Conservation (phyloP, 768 basidiomycete genomes). For the Pulveroboletus frians region DNA sequence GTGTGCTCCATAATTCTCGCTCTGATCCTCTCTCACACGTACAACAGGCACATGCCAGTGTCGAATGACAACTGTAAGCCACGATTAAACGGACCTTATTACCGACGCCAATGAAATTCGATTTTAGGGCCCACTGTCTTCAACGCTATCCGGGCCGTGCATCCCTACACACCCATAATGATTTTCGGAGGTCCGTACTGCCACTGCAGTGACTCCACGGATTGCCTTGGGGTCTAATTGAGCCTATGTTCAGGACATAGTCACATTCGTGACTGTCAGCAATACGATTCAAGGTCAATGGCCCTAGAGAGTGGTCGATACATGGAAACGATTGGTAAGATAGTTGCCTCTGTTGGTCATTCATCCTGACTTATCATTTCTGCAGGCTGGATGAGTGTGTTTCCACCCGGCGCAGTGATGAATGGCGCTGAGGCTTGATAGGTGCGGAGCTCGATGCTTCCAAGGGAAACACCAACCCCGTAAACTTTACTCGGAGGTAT, state of each 20-base stretch:
- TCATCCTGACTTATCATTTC: background rate
- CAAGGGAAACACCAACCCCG: constrained; percentile 38
- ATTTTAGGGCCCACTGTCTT: constrained; percentile 66
- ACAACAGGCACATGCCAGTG: constrained; percentile 78
- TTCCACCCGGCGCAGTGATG: background rate
- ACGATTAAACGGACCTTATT: background rate
- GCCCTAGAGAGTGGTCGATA: constrained; percentile 79
- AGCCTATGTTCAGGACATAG: constrained; percentile 43
- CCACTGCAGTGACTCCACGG: background rate
- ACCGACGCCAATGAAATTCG: background rate
- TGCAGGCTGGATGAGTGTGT: constrained; percentile 57
- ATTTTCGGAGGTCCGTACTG: constrained; percentile 63
- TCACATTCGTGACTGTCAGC: constrained; percentile 26
- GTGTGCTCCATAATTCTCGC: constrained; percentile 31
- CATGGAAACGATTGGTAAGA: constrained; percentile 84
- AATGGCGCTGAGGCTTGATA: constrained; percentile 14
- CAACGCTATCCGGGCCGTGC: constrained; percentile 65
- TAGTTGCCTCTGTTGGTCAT: background rate
- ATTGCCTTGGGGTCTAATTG: background rate
- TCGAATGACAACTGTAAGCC: constrained; percentile 57
- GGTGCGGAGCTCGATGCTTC: constrained; percentile 44
- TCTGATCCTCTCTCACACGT: background rate
- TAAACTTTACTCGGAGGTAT: constrained; percentile 67
- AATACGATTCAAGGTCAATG: constrained; percentile 22
- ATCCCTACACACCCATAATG: constrained; percentile 71